Base-by-base conservation (phyloP, 768 basidiomycete species). In the Symmetrospora coprosmae region DNA sequence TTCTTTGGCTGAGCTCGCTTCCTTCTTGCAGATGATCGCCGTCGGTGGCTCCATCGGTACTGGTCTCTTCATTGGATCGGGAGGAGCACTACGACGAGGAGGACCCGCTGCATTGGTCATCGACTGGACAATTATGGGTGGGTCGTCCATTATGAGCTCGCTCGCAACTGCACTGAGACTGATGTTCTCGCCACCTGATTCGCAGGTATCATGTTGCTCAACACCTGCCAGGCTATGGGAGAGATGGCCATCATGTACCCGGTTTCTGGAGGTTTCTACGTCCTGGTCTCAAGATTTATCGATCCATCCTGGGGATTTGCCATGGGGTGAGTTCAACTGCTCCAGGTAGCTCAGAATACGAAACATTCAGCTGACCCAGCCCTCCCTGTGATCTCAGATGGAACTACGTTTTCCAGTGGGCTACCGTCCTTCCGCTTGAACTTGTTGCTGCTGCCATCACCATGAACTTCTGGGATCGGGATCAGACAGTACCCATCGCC, bases 401-500 rank as follows among this genome's bases (percentile, higher is more conserved):
- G 56, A 56, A 52, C 46, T 64, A n/a, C n/a, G n/a, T n/a, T n/a
- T n/a, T n/a, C n/a, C n/a, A n/a, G 68, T 76, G 87, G 71, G 85
- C 86, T 2, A 82, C 88, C 27, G 85, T 84, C 1, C 81, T 90
- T 17, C 87, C 87, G 0, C 84, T 85, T 0, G 87, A 90, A 68
- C 78, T 91, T 28, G 85, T 83, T 5, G 88, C 87, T 8, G 87
- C 87, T 0, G 87, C 87, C 23, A 77, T 90, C 39, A 82, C 87
- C 17, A 73, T 89, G 4, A 79, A 80, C 59, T 87, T 79, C 70
- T 87, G 87, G 86, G 78, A 80, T 0, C 61, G 76, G 1, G 76
- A 72, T 69, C 83, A 67, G 72, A 81, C 14, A 60, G 73, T 87
- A 64, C 85, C 82, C 59, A 69, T 87, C 27, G 67, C 53, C 2